Conservation (phyloP, 2,329 filamentous ascomycete genomes). For the Aspergillus piperis region DNA sequence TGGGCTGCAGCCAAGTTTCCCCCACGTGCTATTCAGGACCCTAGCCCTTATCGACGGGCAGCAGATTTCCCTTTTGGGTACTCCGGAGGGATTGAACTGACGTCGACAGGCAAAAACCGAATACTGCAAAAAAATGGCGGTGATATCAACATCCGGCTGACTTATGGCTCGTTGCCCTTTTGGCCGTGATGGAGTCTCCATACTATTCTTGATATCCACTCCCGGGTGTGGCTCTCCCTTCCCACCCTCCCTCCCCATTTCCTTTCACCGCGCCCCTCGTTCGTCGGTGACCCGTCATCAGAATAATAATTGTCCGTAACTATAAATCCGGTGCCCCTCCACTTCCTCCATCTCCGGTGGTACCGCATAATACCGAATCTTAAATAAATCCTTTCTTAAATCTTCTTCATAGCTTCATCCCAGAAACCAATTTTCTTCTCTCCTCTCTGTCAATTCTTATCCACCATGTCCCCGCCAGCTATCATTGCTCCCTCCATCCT, state of each 20-base stretch:
- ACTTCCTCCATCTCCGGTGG: neutral
- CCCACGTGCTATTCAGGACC: conserved; percentile 21
- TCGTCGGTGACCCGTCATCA: neutral
- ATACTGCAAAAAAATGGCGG: conserved; percentile 3
- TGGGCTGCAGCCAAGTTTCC: neutral
- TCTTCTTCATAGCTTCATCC: neutral
- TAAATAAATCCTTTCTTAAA: neutral
- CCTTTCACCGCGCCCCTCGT: neutral
- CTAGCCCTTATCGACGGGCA: conserved; percentile 27
- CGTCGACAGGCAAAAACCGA: conserved; percentile 19
- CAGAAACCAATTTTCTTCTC: neutral
- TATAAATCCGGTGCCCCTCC: conserved; percentile 5
- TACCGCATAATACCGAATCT: neutral
- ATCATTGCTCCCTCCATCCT: conserved; percentile 99
- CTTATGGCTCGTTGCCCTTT: neutral
- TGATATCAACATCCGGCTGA: conserved; percentile 18
- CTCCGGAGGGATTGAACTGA: conserved; percentile 22
- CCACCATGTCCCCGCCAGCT: conserved; percentile 77
- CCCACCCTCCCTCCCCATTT: neutral
- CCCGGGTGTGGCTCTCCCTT: neutral
- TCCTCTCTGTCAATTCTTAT: neutral
- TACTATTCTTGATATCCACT: neutral
- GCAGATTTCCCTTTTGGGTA: conserved; percentile 19
- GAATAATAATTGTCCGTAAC: neutral
- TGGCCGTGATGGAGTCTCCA: neutral